Conservation (phyloP, 148 eudicot genomes). For the Rhododendron ferrugineum region DNA sequence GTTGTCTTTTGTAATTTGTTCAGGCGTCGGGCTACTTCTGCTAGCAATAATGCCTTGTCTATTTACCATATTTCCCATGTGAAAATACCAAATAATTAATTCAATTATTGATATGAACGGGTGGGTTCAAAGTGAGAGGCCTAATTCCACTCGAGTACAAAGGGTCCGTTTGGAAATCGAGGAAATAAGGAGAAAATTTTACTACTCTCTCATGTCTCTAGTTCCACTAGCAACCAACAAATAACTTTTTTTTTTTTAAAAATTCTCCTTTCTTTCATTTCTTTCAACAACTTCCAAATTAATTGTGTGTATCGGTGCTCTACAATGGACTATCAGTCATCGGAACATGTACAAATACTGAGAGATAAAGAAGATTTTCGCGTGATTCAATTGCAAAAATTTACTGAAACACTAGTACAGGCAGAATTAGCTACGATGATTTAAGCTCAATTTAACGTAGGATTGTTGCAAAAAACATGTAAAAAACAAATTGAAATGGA, state of each 20-base stretch:
- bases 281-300: neutral
- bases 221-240: neutral
- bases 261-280: neutral
- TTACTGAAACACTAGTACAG: neutral
- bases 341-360: neutral
- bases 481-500: too few species aligned
- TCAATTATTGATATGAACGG: too few species aligned
- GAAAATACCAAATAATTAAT: neutral
- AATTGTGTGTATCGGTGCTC: neutral
- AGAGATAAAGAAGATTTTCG: neutral
- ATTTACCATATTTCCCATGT: conserved; percentile 30
- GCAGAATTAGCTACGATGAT: neutral
- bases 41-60: conserved; percentile 86
- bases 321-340: neutral
- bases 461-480: neutral
- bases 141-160: neutral
- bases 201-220: neutral
- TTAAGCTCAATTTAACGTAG: neutral
- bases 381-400: neutral
- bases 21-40: conserved; percentile 71
- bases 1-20: conserved; percentile 55
- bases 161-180: neutral
- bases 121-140: too few species aligned
- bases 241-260: neutral
- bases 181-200: too few species aligned